These are phyloP conservation scores for Penicillium sp. DNA, from an alignment of 2,329 filamentous ascomycete species.

Conservation along the genomic window DNA sequence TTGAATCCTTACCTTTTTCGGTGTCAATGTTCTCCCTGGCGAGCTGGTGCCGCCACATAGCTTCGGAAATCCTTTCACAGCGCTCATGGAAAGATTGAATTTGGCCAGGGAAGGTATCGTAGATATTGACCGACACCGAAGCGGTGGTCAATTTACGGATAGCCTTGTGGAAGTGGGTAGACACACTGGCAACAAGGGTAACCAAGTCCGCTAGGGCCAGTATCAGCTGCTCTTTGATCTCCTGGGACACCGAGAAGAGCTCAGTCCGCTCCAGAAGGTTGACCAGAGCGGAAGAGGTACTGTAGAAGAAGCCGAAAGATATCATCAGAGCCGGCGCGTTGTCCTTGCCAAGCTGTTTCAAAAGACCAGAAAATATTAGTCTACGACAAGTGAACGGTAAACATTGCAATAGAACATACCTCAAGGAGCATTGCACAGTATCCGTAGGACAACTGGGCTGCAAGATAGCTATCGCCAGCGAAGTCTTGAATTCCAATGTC, in stretches of 20 bases:
- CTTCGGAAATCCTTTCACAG: slow-evolving; percentile 41
- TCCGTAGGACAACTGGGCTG: slow-evolving; percentile 55
- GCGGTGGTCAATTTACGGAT: slow-evolving; percentile 28
- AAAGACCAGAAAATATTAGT: slow-evolving; percentile 2
- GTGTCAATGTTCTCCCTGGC: slow-evolving; percentile 37
- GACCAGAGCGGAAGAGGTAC: slow-evolving; percentile 48
- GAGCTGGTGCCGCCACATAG: slow-evolving; percentile 48
- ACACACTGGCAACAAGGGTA: slow-evolving; percentile 35
- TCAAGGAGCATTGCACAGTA: slow-evolving; percentile 54
- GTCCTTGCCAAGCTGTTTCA: slow-evolving; percentile 26
- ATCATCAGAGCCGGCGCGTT: slow-evolving; percentile 49
- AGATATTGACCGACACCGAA: slow-evolving; percentile 43
- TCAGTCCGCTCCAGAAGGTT: slow-evolving; percentile 53
- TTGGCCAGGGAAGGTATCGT: slow-evolving; percentile 40
- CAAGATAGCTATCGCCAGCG: slow-evolving; percentile 44
- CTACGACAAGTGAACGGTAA: not conserved
- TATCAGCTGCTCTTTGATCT: slow-evolving; percentile 53
- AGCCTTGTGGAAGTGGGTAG: slow-evolving; percentile 43
- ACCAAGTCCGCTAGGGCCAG: slow-evolving; percentile 45
- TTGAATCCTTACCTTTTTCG: slow-evolving; percentile 31
- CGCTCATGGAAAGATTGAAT: slow-evolving; percentile 43
- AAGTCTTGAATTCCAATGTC: slow-evolving; percentile 43
- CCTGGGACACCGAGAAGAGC: slow-evolving; percentile 50
- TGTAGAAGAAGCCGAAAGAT: slow-evolving; percentile 58
- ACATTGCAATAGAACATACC: slow-evolving; percentile 35